Evolutionary conservation across 2,329 filamentous ascomycete genomes (phyloP).

Genomic region (Colletotrichum cereale): DNA sequence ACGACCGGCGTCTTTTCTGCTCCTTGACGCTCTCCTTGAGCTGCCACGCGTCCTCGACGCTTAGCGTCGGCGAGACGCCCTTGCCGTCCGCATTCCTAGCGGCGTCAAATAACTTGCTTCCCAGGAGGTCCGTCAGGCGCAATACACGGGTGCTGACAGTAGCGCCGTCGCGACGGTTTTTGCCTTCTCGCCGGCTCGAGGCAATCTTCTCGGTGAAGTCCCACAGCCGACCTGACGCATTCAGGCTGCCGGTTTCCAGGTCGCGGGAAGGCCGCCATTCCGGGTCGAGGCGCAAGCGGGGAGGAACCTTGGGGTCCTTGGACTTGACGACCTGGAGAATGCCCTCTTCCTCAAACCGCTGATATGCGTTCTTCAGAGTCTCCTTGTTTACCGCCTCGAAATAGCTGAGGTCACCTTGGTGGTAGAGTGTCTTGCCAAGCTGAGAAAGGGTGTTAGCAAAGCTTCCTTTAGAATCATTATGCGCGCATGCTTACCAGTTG

Average conservation of each 20-base stretch:
- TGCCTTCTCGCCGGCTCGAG: slow-evolving; percentile 85
- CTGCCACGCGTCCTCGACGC: slow-evolving; percentile 62
- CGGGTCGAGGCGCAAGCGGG: slow-evolving; percentile 76
- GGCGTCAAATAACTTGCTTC: slow-evolving; percentile 75
- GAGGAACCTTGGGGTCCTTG: slow-evolving; percentile 71
- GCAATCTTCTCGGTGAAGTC: slow-evolving; percentile 92
- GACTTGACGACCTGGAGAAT: slow-evolving; percentile 82
- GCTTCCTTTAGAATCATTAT: rapidly evolving
- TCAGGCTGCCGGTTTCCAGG: slow-evolving; percentile 67
- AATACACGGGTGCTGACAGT: slow-evolving; percentile 89
- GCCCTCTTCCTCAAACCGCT: slow-evolving; percentile 89
- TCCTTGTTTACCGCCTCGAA: slow-evolving; percentile 99
- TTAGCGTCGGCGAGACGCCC: slow-evolving; percentile 58
- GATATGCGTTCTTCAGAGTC: slow-evolving; percentile 92
- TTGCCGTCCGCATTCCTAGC: slow-evolving; percentile 57
- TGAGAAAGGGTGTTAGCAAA: slow-evolving; percentile 53
- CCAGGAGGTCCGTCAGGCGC: slow-evolving; percentile 79
- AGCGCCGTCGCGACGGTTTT: slow-evolving; percentile 93
- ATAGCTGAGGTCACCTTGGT: slow-evolving; percentile 96
- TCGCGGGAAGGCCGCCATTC: slow-evolving; percentile 82
- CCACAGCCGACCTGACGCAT: slow-evolving; percentile 85
- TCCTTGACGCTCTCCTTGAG: slow-evolving; percentile 59
- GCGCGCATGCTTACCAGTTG: slow-evolving; percentile 72
- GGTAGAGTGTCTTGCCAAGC: slow-evolving; percentile 96
- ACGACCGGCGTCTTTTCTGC: slow-evolving; percentile 60